Percentiles rank a stretch among this genome's conserved stretches.
Evolutionary conservation across 2,329 filamentous ascomycete species (phyloP).

Genomic region (Hypomyces rosellus): DNA sequence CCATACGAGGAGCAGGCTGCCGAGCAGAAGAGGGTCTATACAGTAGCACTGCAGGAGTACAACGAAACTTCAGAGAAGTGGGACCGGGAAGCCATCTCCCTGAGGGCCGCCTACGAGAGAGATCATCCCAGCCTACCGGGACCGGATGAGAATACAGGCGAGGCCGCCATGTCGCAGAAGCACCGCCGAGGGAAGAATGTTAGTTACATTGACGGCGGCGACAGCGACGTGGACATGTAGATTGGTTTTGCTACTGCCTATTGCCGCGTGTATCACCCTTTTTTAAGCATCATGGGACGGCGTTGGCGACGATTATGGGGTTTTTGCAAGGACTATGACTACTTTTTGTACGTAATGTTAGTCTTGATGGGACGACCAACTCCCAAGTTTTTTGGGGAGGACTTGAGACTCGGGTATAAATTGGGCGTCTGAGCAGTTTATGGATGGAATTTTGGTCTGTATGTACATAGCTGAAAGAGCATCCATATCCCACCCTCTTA

Average conservation of each 20-base stretch:
- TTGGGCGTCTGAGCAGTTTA: neutral
- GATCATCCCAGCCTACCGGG: constrained; percentile 38
- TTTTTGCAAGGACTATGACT: neutral
- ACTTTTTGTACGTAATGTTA: neutral
- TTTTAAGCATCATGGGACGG: neutral
- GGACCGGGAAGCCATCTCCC: constrained; percentile 59
- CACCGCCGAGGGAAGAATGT: constrained; percentile 31
- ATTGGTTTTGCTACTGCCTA: neutral
- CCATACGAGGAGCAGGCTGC: constrained; percentile 74
- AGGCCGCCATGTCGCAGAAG: constrained; percentile 22
- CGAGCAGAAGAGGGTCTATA: constrained; percentile 61
- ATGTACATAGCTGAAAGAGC: neutral
- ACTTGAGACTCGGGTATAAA: neutral
- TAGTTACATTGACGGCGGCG: constrained; percentile 26
- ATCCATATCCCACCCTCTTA: neutral
- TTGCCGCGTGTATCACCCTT: neutral
- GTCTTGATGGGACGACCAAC: neutral
- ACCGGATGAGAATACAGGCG: constrained; percentile 17
- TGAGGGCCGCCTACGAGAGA: constrained; percentile 45
- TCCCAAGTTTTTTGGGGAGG: neutral
- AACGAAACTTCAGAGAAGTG: constrained; percentile 60
- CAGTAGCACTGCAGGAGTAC: constrained; percentile 51
- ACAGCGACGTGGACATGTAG: constrained; percentile 5
- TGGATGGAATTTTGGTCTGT: neutral
- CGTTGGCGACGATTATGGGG: neutral